Conservation (phyloP, 2,329 filamentous ascomycete species). For the Aspergillus quadrilineatus region DNA sequence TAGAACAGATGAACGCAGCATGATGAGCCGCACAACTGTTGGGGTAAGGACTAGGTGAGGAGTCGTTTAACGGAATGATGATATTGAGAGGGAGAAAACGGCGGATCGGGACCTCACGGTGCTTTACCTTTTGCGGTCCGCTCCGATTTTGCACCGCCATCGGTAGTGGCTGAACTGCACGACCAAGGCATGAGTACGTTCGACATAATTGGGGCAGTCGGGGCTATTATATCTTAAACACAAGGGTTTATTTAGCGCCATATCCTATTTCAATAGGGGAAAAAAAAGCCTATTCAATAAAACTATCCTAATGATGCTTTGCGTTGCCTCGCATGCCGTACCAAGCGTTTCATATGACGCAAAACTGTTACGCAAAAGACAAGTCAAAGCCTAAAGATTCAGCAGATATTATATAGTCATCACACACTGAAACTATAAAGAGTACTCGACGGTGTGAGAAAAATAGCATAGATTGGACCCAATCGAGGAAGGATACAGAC, state of each 20-base stretch:
- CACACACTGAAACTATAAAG: constrained; percentile 31
- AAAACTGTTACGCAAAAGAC: background rate
- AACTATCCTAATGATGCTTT: too few species aligned
- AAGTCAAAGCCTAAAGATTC: background rate
- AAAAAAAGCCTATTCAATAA: too few species aligned
- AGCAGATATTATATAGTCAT: constrained; percentile 35
- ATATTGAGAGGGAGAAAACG: constrained; percentile 34
- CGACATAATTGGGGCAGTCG: background rate
- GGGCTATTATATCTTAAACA: background rate
- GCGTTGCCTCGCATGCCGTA: too few species aligned
- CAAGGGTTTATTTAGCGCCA: background rate
- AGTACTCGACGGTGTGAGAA: constrained; percentile 16
- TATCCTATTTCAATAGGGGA: background rate
- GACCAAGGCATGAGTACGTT: background rate
- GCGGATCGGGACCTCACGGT: constrained; percentile 33
- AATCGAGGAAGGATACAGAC: constrained; percentile 34
- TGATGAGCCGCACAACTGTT: constrained; percentile 48
- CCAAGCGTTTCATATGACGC: too few species aligned
- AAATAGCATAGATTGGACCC: constrained; percentile 30
- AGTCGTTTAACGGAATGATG: constrained; percentile 25
- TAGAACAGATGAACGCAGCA: constrained; percentile 57
- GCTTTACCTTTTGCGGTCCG: constrained; percentile 43
- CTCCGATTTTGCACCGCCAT: constrained; percentile 36
- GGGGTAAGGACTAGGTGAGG: constrained; percentile 28
- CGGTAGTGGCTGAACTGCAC: constrained; percentile 24